Percentiles rank a stretch among this genome's conserved stretches.
phyloP scores from a whole-genome alignment of 257 asterid genomes.

The Euphrasia confusa region DNA sequence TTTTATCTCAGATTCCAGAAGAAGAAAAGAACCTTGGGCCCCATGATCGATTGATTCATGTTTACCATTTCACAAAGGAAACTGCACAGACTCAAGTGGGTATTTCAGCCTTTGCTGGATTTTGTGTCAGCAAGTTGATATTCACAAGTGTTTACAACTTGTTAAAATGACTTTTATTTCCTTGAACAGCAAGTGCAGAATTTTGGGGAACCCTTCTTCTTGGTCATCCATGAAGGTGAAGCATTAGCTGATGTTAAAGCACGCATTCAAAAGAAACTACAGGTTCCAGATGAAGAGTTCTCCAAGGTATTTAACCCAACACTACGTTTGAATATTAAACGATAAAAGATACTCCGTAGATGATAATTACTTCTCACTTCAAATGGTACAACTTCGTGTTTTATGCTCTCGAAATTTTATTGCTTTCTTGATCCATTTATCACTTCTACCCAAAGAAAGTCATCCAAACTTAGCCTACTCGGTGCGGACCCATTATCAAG shows the following conservation, averaged over 20 bases:
- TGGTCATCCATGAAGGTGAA: slow-evolving; percentile 90
- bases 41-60: slow-evolving; percentile 72
- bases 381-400: neutral
- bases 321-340: neutral
- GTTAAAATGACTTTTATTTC: slow-evolving; percentile 13
- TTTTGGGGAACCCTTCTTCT: slow-evolving; percentile 93
- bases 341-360: too few relatives aligned
- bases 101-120: slow-evolving; percentile 28
- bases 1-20: slow-evolving; percentile 64
- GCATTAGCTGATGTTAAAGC: slow-evolving; percentile 70
- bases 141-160: neutral
- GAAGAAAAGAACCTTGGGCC: slow-evolving; percentile 87
- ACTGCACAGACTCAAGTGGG: slow-evolving; percentile 78
- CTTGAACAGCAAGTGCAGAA: slow-evolving; percentile 76
- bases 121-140: slow-evolving; percentile 7
- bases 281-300: slow-evolving; percentile 84
- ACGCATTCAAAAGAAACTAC: slow-evolving; percentile 86
- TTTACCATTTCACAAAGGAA: slow-evolving; percentile 80
- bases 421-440: neutral
- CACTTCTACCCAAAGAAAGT: neutral
- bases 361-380: neutral
- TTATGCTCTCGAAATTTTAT: neutral
- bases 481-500: slow-evolving; percentile 7
- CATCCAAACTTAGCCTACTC: neutral
- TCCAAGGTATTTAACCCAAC: slow-evolving; percentile 47